These are phyloP conservation scores for Paecilomyces sp. DNA, from an alignment of 2,329 filamentous ascomycete genomes.

Conservation along the genomic window DNA sequence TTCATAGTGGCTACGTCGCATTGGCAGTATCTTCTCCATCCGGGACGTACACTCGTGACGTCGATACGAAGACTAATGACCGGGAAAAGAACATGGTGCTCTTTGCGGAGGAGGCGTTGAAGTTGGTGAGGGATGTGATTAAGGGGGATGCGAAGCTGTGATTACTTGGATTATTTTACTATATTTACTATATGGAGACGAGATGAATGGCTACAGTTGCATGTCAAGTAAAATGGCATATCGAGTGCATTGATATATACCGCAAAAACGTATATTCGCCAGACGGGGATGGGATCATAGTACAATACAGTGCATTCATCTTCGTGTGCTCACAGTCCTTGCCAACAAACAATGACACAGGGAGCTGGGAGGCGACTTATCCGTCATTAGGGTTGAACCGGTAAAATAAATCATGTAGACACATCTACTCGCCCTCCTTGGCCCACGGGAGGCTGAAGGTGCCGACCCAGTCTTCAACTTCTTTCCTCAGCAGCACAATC, in stretches of 20 bases:
- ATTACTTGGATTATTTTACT: not conserved
- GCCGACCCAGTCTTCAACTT: constrained; percentile 82
- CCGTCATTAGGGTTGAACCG: not conserved
- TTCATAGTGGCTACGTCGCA: constrained; percentile 52
- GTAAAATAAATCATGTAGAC: not conserved
- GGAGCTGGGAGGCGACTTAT: not conserved
- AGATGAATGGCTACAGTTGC: not conserved
- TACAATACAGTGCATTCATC: not conserved
- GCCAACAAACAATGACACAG: not conserved
- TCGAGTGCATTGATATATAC: not conserved
- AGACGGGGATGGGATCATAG: not conserved
- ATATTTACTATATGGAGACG: not conserved
- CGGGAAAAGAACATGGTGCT: constrained; percentile 56
- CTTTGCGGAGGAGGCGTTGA: constrained; percentile 54
- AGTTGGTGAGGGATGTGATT: constrained; percentile 50
- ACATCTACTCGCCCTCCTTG: constrained; percentile 45
- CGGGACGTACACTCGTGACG: constrained; percentile 48
- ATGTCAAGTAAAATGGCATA: not conserved
- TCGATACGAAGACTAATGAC: constrained; percentile 50
- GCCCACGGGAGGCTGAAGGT: constrained; percentile 84
- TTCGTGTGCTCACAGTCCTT: not conserved
- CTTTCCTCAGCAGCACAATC: constrained; percentile 78
- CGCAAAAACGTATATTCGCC: not conserved
- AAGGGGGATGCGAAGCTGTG: constrained; percentile 19
- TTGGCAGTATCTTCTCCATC: constrained; percentile 51